Evolutionary conservation across 805 yeast species (phyloP), one percentile per base, ranked within the genome.

Genomic region (Cyberlindnera maclurae): DNA sequence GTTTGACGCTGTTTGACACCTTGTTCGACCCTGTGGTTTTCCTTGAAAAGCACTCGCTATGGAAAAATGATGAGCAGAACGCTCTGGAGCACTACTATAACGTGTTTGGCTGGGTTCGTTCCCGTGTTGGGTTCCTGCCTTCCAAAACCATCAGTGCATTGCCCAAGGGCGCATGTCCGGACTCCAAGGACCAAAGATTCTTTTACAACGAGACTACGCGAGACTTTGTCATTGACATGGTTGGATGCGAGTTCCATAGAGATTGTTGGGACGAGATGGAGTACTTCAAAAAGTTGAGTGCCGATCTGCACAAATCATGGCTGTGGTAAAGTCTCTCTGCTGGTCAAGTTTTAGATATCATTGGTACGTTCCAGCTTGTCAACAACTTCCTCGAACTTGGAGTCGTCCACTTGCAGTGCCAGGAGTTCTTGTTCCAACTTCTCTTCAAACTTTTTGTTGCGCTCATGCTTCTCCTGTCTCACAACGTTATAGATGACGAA

Each of bases 401-500:
- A 47, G 28, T 43, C 46, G 15, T 38, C 44, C 15, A 43, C 45
- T 28, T 44, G 47, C 18, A 49, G 49, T 15, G 31, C 33, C 26
- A 51, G 33, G 17, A 51, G 36, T 35, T 49, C 46, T 12, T 31
- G 24, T 33, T 49, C 51, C 28, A 52, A 28, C 24, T 51, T 32
- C 40, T 60, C 55, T 47, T 74, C 73, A 38, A 68, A 62, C 42
- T 72, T 65, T 41, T 65, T 64, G 42, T 68, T 66, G 51, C 70
- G 75, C 51, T 82, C 51, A 13, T 37, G 42, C 33, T 46, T 50
- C 41, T 55, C 90, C 43, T 82, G 88, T 50, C 77, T 71, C 42
- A 82, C 62, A 31, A 79, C 68, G 52, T 70, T 73, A 57, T 68
- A 81, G 26, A 79, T 67, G 46, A 82, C 60, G 41, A 79, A 75